These are phyloP conservation scores for Gymnopilus dilepis DNA, from an alignment of 768 basidiomycete species.

Conservation along the genomic window DNA sequence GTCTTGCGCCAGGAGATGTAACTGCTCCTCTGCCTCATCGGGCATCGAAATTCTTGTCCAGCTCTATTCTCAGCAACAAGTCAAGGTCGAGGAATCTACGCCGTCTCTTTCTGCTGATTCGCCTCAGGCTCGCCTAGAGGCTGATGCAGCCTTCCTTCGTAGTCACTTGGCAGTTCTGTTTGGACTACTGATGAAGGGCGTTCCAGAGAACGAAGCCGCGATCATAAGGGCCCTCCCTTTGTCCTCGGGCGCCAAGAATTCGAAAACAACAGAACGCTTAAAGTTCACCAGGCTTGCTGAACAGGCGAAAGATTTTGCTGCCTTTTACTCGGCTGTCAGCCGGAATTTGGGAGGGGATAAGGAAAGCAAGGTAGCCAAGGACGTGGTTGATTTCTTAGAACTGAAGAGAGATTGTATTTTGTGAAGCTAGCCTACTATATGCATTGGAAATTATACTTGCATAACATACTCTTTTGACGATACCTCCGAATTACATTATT, in stretches of 20 bases:
- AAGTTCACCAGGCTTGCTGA: slow-evolving; percentile 43
- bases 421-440: background rate
- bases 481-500: slow-evolving; percentile 8
- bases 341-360: slow-evolving; percentile 31
- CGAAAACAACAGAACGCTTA: slow-evolving; percentile 20
- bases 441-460: slow-evolving; percentile 4
- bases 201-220: slow-evolving; percentile 37
- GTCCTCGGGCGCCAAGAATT: background rate
- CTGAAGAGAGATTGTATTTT: slow-evolving; percentile 34
- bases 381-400: slow-evolving; percentile 62
- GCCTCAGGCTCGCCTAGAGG: slow-evolving; percentile 31
- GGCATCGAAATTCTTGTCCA: slow-evolving; percentile 55
- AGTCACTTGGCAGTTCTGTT: slow-evolving; percentile 81
- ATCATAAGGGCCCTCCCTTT: slow-evolving; percentile 33
- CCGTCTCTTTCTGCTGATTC: slow-evolving; percentile 23
- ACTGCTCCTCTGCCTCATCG: slow-evolving; percentile 49
- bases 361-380: slow-evolving; percentile 49
- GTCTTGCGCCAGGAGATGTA: slow-evolving; percentile 57
- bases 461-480: slow-evolving; percentile 5
- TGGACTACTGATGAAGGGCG: slow-evolving; percentile 55
- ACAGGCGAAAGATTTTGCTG: slow-evolving; percentile 53
- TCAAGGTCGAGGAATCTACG: slow-evolving; percentile 25
- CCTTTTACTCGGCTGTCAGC: slow-evolving; percentile 45
- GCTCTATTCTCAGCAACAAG: slow-evolving; percentile 51
- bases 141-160: slow-evolving; percentile 60